phyloP scores from a whole-genome alignment of 352 stramenopile species.

The Paralagenidium karlingii region DNA sequence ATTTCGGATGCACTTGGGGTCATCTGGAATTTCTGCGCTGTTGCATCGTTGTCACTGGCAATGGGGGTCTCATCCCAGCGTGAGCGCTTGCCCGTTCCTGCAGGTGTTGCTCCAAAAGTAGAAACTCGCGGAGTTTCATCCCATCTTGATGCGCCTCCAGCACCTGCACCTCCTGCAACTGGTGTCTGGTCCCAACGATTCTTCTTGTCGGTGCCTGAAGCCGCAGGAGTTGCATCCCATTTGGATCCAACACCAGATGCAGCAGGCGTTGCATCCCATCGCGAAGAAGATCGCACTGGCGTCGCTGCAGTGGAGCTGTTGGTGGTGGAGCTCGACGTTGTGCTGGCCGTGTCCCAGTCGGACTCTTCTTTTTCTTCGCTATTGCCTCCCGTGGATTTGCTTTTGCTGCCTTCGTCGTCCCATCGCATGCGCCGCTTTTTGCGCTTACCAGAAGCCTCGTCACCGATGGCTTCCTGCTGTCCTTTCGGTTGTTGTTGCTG shows the following conservation, averaged over 20 bases:
- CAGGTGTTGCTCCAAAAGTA: conserved; percentile 55
- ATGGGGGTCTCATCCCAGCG: conserved; percentile 96
- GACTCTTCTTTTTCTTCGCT: conserved; percentile 60
- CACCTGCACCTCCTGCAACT: conserved; percentile 23
- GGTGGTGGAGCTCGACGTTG: conserved; percentile 17
- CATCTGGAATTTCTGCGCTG: conserved; percentile 47
- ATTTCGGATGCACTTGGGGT: conserved; percentile 47
- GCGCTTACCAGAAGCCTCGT: no score
- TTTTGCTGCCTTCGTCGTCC: conserved; percentile 48
- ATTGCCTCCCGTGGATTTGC: conserved; percentile 6
- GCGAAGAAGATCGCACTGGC: conserved; percentile 38
- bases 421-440: conserved; percentile 75
- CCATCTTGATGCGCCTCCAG: conserved; percentile 70
- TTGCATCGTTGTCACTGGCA: conserved; percentile 27
- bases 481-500: conserved; percentile 4
- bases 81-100: conserved; percentile 76
- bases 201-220: conserved; percentile 26
- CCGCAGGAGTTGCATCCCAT: conserved; percentile 23
- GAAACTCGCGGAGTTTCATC: no score
- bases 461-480: conserved; percentile 16
- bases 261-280: conserved; percentile 64
- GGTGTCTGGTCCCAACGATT: conserved; percentile 80
- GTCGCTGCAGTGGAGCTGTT: conserved; percentile 22
- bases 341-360: conserved; percentile 61
- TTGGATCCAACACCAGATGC: conserved; percentile 7